Conservation (phyloP, 108 stramenopile species). For the Phaeodactylum tricornutum region DNA sequence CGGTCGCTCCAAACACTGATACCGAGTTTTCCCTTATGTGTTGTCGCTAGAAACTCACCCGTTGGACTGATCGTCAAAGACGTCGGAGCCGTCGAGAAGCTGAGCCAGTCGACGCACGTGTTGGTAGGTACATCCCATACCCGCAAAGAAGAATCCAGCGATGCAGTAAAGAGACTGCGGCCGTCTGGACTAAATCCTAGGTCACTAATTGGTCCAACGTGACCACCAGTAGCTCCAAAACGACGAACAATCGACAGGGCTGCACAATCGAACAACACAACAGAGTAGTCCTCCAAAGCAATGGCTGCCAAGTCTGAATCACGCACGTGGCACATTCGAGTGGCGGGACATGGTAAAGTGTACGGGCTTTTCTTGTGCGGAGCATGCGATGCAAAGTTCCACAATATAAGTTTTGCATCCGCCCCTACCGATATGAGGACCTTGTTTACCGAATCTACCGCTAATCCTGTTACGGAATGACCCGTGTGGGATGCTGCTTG, state of each 20-base stretch:
- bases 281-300: slow-evolving; percentile 53
- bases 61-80: slow-evolving; percentile 84
- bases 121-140: slow-evolving; percentile 96
- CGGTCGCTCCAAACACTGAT: slow-evolving; percentile 92
- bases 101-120: slow-evolving; percentile 89
- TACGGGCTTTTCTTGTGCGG: slow-evolving; percentile 75
- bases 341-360: slow-evolving; percentile 52
- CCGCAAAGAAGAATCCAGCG: slow-evolving; percentile 78
- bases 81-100: slow-evolving; percentile 75
- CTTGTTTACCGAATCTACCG: slow-evolving; percentile 83
- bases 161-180: slow-evolving; percentile 76
- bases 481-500: slow-evolving; percentile 43
- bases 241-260: slow-evolving; percentile 57
- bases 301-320: slow-evolving; percentile 81
- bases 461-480: slow-evolving; percentile 80
- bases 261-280: slow-evolving; percentile 67
- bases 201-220: slow-evolving; percentile 76
- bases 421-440: slow-evolving; percentile 71
- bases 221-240: slow-evolving; percentile 41
- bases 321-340: slow-evolving; percentile 61
- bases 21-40: slow-evolving; percentile 73
- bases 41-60: slow-evolving; percentile 94
- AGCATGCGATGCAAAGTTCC: slow-evolving; percentile 81
- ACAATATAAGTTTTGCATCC: slow-evolving; percentile 84
- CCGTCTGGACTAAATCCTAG: slow-evolving; percentile 87